Conservation (phyloP, 1,139 yeast species). For the Saccharomyces hybrid region DNA sequence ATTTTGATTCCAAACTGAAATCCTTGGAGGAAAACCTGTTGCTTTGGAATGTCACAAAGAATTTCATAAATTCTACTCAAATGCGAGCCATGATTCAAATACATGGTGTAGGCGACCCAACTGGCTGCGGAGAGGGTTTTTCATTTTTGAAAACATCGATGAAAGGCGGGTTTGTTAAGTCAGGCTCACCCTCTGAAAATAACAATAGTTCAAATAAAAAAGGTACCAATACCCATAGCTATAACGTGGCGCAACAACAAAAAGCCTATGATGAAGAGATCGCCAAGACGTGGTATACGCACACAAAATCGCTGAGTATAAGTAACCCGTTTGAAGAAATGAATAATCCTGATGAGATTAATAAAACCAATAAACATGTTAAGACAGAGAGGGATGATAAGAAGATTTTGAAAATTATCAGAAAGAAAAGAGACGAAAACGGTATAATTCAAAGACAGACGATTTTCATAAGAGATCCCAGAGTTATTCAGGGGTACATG, state of each 20-base stretch:
- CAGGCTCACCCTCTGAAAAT: background rate
- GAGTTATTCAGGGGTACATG: slow-evolving; percentile 80
- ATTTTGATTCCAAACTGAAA: too few species aligned
- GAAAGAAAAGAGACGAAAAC: slow-evolving; percentile 76
- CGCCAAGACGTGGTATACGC: slow-evolving; percentile 84
- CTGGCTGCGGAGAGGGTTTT: too few species aligned
- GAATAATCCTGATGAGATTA: slow-evolving; percentile 33
- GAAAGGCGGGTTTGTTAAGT: too few species aligned
- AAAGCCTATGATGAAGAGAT: slow-evolving; percentile 90
- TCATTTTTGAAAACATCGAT: too few species aligned
- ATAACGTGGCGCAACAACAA: slow-evolving; percentile 81
- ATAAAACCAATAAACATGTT: slow-evolving; percentile 31
- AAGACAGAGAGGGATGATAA: slow-evolving; percentile 25
- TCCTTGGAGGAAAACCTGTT: too few species aligned
- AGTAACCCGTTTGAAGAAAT: slow-evolving; percentile 38
- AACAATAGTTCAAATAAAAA: slow-evolving; percentile 5
- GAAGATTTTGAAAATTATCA: slow-evolving; percentile 62
- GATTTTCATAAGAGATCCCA: slow-evolving; percentile 74
- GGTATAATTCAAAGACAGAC: slow-evolving; percentile 80
- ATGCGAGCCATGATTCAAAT: too few species aligned
- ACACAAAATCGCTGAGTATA: slow-evolving; percentile 55
- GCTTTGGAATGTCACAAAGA: too few species aligned
- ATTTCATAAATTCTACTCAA: too few species aligned
- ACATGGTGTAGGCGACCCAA: too few species aligned
- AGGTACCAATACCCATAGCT: slow-evolving; percentile 50